phyloP scores from a whole-genome alignment of 2,329 filamentous ascomycete species.

The Ophiostoma quercus region DNA sequence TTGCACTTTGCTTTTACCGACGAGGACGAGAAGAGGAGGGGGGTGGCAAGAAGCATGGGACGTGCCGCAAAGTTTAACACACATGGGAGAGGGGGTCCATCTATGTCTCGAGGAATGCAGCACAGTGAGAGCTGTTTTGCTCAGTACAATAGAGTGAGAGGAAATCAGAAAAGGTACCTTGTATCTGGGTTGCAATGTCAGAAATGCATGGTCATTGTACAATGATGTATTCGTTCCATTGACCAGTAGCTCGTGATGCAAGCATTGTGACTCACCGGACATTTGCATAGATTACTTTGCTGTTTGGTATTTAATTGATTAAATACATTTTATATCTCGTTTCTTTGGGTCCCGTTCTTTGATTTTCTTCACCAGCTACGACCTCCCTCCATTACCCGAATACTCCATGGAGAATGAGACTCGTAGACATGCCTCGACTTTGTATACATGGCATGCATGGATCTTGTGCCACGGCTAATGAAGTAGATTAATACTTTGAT shows the following conservation, averaged over 20 bases:
- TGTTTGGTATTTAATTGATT: neutral
- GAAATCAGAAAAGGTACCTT: neutral
- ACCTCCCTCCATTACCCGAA: neutral
- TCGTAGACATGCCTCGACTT: neutral
- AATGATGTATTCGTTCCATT: neutral
- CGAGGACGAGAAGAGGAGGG: neutral
- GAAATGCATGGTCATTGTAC: neutral
- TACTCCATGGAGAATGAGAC: neutral
- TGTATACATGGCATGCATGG: neutral
- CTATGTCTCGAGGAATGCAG: no score
- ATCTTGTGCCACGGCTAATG: neutral
- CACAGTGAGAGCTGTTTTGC: no score
- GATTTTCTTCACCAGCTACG: neutral
- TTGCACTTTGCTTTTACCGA: neutral
- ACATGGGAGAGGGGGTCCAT: neutral
- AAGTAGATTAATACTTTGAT: neutral
- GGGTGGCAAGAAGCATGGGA: slow-evolving; percentile 1
- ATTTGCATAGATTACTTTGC: neutral
- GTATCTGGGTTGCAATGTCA: neutral
- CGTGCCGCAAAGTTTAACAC: neutral
- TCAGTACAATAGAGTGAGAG: no score
- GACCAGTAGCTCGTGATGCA: neutral
- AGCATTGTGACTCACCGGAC: neutral
- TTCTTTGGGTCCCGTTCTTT: slow-evolving; percentile 4
- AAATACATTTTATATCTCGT: neutral